Percentiles rank a stretch among this genome's conserved stretches.
Evolutionary conservation across 176 grass and related monocot species (phyloP).

Genomic region (Elymus sibiricus): DNA sequence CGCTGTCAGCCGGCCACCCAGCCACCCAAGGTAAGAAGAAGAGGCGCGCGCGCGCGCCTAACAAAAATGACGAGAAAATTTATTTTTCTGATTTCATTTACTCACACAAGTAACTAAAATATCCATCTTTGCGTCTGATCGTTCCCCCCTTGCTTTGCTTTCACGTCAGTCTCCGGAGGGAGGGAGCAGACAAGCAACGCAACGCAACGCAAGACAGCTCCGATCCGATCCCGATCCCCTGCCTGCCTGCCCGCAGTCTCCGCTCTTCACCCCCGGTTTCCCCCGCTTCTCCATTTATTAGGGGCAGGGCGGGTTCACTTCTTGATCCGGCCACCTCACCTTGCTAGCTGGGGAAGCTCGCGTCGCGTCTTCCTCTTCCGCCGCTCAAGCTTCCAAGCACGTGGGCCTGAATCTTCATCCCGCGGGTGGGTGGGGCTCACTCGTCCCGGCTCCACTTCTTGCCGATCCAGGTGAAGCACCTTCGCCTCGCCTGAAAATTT

Average conservation of each 20-base stretch:
- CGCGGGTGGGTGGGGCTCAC: neutral
- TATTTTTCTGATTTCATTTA: no score
- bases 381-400: neutral
- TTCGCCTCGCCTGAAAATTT: neutral
- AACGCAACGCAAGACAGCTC: neutral
- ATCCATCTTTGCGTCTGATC: neutral
- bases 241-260: no score
- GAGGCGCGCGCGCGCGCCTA: no score
- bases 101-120: no score
- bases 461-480: neutral
- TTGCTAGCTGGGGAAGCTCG: neutral
- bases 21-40: neutral
- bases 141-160: constrained; percentile 16
- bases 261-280: neutral
- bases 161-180: constrained; percentile 27
- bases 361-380: neutral
- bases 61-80: no score
- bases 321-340: constrained; percentile 1
- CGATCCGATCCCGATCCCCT: constrained; percentile 13
- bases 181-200: neutral
- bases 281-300: neutral
- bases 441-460: neutral
- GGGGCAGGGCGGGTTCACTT: neutral
- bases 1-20: constrained; percentile 14
- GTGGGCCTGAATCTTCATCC: neutral